These are phyloP conservation scores for Catharanthus roseus DNA, from an alignment of 257 asterid genomes.

Conservation along the genomic window DNA sequence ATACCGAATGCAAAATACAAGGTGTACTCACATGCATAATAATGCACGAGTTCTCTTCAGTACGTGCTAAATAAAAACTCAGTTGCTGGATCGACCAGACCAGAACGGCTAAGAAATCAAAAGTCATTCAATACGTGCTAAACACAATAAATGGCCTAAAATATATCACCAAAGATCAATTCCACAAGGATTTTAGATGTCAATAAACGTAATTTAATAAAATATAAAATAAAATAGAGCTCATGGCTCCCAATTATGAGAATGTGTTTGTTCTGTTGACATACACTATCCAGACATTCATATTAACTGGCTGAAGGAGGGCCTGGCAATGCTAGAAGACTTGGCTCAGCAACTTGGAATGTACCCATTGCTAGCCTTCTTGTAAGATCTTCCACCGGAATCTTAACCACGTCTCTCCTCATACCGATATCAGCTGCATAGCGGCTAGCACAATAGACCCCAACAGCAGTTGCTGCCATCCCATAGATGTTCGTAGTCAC, in stretches of 20 bases:
- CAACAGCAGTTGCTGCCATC: constrained; percentile 69
- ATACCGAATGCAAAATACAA: too few relatives aligned
- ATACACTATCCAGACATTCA: not conserved
- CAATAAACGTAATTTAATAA: too few relatives aligned
- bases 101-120: too few relatives aligned
- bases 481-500: constrained; percentile 68
- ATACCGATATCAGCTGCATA: constrained; percentile 85
- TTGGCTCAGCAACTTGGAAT: constrained; percentile 51
- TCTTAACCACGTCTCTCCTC: constrained; percentile 74
- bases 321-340: constrained; percentile 30
- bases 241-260: not conserved
- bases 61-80: too few relatives aligned
- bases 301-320: constrained; percentile 26
- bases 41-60: too few relatives aligned
- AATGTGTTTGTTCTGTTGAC: too few relatives aligned
- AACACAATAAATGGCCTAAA: too few relatives aligned
- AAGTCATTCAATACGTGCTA: too few relatives aligned
- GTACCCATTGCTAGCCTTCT: constrained; percentile 44
- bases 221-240: not conserved
- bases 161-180: too few relatives aligned
- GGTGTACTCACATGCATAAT: too few relatives aligned
- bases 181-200: not conserved
- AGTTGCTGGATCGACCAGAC: too few relatives aligned
- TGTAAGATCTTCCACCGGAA: constrained; percentile 70
- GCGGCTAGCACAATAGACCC: constrained; percentile 77